Evolutionary conservation across 2,329 filamentous ascomycete genomes (phyloP), one percentile per base, ranked within the genome.

Genomic region (Colletotrichum sp.): DNA sequence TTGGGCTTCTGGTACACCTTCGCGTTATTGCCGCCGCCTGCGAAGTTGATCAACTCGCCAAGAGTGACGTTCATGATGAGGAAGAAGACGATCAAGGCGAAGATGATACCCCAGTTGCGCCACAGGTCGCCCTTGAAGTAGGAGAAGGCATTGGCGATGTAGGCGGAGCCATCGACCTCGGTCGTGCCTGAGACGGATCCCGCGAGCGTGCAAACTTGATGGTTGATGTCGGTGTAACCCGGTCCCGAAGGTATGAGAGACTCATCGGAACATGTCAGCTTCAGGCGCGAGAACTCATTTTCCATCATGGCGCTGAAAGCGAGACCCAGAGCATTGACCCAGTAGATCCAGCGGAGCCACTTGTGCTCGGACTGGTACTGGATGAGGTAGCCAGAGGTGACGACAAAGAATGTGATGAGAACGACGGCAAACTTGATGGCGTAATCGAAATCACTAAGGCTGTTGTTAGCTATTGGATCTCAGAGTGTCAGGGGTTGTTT

Each of bases 361-460:
- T 93, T 92, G 79, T 95, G 93, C 79, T 94, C 91, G 3, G 88
- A 91, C 66, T 93, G 90, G 82, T 94, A 96, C 82, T 96, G 95
- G 75, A 98, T 96, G 57, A 98, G 86, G 83, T 97, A 98, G 6
- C 95, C 95, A 1, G 93, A 94, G 0, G 95, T 97, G 25, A 95
- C 87, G 30, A 97, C 91, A 79, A 96, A 95, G n/a, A 96, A 85
- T 0, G 94, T 96, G 78, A 98, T 95, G 68, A 95, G 90, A 1
- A 95, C 88, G 7, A 95, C 93, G 8, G 94, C 94, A 71, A 95
- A 93, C 83, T 96, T 96, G 83, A 96, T 94, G 5, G 96, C 96
- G 59, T 94, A 94, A 82, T 98, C 94, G 74, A 98, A 98, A 80
- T 95, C 94, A 16, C 34, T 34, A n/a, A n/a, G n/a, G n/a, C n/a